Conservation (phyloP, 257 asterid species). For the Oldenlandia corymbosa region DNA sequence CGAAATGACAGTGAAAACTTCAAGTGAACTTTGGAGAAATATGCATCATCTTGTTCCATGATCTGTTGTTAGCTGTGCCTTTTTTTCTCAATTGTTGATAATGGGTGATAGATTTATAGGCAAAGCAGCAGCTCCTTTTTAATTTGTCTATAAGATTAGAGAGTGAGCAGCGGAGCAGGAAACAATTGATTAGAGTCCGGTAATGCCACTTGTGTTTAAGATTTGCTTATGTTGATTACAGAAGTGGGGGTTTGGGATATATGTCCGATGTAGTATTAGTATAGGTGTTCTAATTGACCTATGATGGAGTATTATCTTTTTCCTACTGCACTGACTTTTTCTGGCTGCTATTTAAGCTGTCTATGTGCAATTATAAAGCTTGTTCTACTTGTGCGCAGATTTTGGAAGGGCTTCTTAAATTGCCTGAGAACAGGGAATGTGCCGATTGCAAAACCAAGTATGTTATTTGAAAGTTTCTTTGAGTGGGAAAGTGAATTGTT, state of each 20-base stretch:
- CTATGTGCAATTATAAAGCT: too few relatives aligned
- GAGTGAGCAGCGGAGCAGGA: not conserved
- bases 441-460: slow-evolving; percentile 99
- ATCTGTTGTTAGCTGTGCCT: too few relatives aligned
- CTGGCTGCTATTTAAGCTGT: too few relatives aligned
- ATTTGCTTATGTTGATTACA: not conserved
- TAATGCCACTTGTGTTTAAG: not conserved
- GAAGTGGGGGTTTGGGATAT: not conserved
- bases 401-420: slow-evolving; percentile 91
- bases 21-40: too few relatives aligned
- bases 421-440: slow-evolving; percentile 98
- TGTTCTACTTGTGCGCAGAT: slow-evolving; percentile 46
- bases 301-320: too few relatives aligned
- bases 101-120: too few relatives aligned
- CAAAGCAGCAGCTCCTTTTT: not conserved
- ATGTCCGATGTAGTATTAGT: not conserved
- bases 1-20: too few relatives aligned
- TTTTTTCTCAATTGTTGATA: too few relatives aligned
- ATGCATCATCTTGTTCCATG: too few relatives aligned
- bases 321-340: too few relatives aligned
- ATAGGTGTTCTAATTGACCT: too few relatives aligned
- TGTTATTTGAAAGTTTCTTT: slow-evolving; percentile 16
- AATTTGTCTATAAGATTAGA: too few relatives aligned
- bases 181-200: not conserved
- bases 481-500: not conserved